Evolutionary conservation across 345 rosid species (phyloP).

Genomic region (Rhizophora mangle): DNA sequence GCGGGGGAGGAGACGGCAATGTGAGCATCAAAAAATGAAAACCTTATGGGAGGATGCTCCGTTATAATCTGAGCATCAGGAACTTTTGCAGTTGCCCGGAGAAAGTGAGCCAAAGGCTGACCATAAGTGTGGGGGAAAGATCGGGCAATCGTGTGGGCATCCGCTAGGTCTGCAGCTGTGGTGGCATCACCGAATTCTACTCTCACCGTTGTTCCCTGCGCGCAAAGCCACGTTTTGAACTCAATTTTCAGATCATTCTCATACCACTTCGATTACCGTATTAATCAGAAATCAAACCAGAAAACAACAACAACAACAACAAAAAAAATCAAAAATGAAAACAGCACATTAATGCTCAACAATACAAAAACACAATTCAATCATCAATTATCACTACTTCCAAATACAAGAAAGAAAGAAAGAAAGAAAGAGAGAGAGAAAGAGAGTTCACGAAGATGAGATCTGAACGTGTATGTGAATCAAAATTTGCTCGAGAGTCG

Average conservation of each 20-base stretch:
- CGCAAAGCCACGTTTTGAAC: neutral
- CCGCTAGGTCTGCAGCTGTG: slow-evolving; percentile 61
- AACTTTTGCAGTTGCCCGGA: slow-evolving; percentile 77
- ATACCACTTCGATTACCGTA: neutral
- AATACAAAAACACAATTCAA: too few relatives aligned
- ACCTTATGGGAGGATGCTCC: slow-evolving; percentile 80
- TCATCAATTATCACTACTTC: too few relatives aligned
- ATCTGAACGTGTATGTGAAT: too few relatives aligned
- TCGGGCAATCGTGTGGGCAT: slow-evolving; percentile 57
- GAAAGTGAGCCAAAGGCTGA: slow-evolving; percentile 95
- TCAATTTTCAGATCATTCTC: neutral
- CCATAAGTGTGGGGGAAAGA: slow-evolving; percentile 80
- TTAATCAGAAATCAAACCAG: neutral
- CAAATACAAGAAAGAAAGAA: too few relatives aligned
- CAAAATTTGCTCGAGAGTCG: too few relatives aligned
- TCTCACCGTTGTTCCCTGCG: slow-evolving; percentile 92
- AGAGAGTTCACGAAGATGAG: too few relatives aligned
- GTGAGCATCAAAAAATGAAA: neutral
- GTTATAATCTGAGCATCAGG: slow-evolving; percentile 90
- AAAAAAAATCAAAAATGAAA: neutral
- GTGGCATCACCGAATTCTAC: slow-evolving; percentile 91
- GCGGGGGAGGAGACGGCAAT: neutral
- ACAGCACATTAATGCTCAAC: too few relatives aligned
- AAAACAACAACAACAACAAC: neutral
- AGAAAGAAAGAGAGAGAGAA: too few relatives aligned